Percentiles rank a stretch among this genome's conserved stretches.
Conservation (phyloP, 768 basidiomycete genomes). For the Pisolithus microcarpus region DNA sequence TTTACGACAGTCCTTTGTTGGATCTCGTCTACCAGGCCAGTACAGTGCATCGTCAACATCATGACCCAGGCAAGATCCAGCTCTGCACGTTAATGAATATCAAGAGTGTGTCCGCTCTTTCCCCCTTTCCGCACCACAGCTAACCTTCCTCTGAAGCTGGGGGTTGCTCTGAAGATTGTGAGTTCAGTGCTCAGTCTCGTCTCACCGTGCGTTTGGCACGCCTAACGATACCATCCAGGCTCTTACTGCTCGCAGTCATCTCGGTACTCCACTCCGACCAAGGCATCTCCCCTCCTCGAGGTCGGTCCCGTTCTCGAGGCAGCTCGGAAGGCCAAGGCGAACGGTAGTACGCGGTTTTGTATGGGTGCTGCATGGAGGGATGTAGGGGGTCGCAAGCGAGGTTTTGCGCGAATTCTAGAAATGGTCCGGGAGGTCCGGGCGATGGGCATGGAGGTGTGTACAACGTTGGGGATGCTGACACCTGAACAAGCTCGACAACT, state of each 20-base stretch:
- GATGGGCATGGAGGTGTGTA: constrained; percentile 99
- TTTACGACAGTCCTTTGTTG: constrained; percentile 82
- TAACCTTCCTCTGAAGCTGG: constrained; percentile 51
- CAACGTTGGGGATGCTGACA: constrained; percentile 93
- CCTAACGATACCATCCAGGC: constrained; percentile 38
- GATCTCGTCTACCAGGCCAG: constrained; percentile 87
- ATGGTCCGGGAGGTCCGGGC: constrained; percentile 89
- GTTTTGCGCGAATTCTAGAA: constrained; percentile 85
- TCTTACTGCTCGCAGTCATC: constrained; percentile 98
- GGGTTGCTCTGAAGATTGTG: constrained; percentile 94
- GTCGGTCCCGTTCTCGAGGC: constrained; percentile 90
- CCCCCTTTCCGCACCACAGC: constrained; percentile 15
- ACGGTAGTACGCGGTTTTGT: constrained; percentile 96
- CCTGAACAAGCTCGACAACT: constrained; percentile 88
- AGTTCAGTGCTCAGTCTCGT: constrained; percentile 20
- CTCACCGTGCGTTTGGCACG: neutral
- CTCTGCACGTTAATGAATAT: constrained; percentile 98
- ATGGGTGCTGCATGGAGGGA: constrained; percentile 99
- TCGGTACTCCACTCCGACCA: constrained; percentile 83
- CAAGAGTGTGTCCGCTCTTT: constrained; percentile 60
- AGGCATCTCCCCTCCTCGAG: constrained; percentile 80
- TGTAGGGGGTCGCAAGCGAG: constrained; percentile 83
- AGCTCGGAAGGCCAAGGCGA: constrained; percentile 88
- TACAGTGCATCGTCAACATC: constrained; percentile 73
- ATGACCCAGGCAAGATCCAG: constrained; percentile 87